Base-by-base conservation (phyloP, 1,139 yeast species). In the Hanseniaspora uvarum region DNA sequence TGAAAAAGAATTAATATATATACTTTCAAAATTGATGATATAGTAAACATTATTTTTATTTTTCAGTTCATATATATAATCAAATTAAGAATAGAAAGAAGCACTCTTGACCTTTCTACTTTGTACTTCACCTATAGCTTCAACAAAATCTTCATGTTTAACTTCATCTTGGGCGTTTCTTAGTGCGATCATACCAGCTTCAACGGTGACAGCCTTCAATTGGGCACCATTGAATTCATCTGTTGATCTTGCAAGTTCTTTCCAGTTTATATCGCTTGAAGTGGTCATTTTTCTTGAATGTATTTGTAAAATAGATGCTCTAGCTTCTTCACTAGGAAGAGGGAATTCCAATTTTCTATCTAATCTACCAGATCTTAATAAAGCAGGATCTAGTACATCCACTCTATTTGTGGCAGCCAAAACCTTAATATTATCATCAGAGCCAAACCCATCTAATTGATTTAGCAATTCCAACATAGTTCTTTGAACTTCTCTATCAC, bases 161-260 rank as follows among this genome's bases (percentile, higher is more conserved):
- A 94, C 89, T 60, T 83, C 78, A 34, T 86, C 79, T 70, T 92
- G 95, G 26, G 96, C 97, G 63, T 87, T 87, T 71, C 98, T 81
- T 65, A 94, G 77, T 1, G 98, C 99, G 71, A 94, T 92, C 98
- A 92, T 94, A 65, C 98, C 99, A 2, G 98, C 98, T 70, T 92
- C 99, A 23, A 92, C 98, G 8, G 96, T 88, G 30, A 92, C 98
- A 0, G 97, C 97, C 73, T 92, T 92, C 68, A 92, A 76, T 71
- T 94, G 97, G 1, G 99, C 99, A 65, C 98, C 98, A 64, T 92
- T 92, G 70, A 92, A 92, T 70, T 92, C 99, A 69, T 92, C 98
- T 0, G 98, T 92, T 14, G 96, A 86, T 66, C 98, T 79, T 5
- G 99, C 97, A 67, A 92, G 78, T 72, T 92, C 98, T 69, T 89